These are phyloP conservation scores for Aureobasidium lini DNA, from an alignment of 2,329 filamentous ascomycete genomes.

Conservation along the genomic window DNA sequence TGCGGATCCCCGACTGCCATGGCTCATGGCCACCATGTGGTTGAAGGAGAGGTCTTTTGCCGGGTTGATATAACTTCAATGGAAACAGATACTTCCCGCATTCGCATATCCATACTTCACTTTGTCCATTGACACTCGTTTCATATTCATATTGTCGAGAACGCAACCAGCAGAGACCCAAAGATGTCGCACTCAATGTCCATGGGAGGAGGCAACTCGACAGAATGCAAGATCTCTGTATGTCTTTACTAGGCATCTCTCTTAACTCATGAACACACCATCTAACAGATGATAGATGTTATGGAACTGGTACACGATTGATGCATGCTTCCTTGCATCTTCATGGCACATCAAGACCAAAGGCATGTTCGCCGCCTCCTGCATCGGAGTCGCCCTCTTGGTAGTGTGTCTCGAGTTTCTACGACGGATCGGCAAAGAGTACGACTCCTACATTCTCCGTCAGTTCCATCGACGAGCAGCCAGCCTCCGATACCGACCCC, in stretches of 20 bases:
- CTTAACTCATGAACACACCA: background rate
- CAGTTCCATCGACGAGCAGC: background rate
- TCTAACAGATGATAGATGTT: conserved; percentile 52
- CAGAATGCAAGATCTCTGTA: conserved; percentile 33
- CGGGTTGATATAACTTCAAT: background rate
- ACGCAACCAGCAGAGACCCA: background rate
- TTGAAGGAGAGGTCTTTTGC: background rate
- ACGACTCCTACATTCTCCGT: conserved; percentile 54
- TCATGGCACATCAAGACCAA: conserved; percentile 63
- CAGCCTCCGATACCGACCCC: background rate
- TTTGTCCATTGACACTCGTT: no score
- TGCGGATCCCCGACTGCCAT: background rate
- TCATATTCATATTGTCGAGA: no score
- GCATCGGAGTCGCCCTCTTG: conserved; percentile 69
- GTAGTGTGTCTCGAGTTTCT: conserved; percentile 65
- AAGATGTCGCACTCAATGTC: background rate
- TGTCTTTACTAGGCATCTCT: background rate
- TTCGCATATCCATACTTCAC: background rate
- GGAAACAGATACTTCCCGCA: background rate
- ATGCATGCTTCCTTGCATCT: conserved; percentile 61
- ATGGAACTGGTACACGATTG: conserved; percentile 70
- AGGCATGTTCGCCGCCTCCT: conserved; percentile 71
- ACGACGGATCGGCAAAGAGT: conserved; percentile 63
- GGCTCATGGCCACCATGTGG: background rate
- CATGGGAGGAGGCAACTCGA: background rate